A percentile compares a stretch with the other conserved stretches of the same genome.
Conservation (phyloP, 345 rosid genomes). For the Eucalyptus viminalis region DNA sequence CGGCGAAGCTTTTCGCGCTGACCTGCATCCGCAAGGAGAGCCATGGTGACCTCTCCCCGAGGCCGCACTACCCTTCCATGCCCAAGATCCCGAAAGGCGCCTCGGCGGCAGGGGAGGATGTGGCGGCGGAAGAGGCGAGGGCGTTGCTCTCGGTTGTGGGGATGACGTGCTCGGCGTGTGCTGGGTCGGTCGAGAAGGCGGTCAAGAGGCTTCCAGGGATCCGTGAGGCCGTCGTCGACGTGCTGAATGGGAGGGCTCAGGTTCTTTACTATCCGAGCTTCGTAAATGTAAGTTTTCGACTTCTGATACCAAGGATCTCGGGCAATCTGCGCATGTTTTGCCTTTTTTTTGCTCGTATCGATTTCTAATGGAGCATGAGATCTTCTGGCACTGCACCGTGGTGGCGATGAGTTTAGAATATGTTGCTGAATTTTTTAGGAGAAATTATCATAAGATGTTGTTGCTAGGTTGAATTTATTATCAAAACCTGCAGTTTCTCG, state of each 20-base stretch:
- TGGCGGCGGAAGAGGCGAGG: conserved; percentile 14
- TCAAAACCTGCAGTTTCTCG: not conserved
- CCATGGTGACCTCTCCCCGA: conserved; percentile 24
- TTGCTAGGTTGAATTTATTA: not conserved
- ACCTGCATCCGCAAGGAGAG: conserved; percentile 54
- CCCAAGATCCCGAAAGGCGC: conserved; percentile 54
- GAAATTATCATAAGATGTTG: not conserved
- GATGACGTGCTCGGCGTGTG: conserved; percentile 89
- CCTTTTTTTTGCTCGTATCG: not conserved
- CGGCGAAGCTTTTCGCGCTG: conserved; percentile 47
- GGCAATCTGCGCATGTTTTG: not conserved
- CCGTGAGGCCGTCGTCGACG: conserved; percentile 64
- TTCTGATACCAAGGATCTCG: not conserved
- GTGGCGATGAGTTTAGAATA: not conserved
- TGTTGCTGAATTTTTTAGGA: not conserved
- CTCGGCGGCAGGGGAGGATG: conserved; percentile 6
- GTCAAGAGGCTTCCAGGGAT: conserved; percentile 83
- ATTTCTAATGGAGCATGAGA: not conserved
- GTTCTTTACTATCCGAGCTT: conserved; percentile 50
- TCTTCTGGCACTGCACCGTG: not conserved
- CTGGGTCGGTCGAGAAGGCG: conserved; percentile 89
- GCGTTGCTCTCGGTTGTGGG: conserved; percentile 63
- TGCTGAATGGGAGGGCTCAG: conserved; percentile 53
- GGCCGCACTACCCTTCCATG: conserved; percentile 55
- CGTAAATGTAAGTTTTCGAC: conserved; percentile 35